These are phyloP conservation scores for Opeltia flavorubescens DNA, from an alignment of 495 filamentous ascomycete genomes.

Conservation along the genomic window DNA sequence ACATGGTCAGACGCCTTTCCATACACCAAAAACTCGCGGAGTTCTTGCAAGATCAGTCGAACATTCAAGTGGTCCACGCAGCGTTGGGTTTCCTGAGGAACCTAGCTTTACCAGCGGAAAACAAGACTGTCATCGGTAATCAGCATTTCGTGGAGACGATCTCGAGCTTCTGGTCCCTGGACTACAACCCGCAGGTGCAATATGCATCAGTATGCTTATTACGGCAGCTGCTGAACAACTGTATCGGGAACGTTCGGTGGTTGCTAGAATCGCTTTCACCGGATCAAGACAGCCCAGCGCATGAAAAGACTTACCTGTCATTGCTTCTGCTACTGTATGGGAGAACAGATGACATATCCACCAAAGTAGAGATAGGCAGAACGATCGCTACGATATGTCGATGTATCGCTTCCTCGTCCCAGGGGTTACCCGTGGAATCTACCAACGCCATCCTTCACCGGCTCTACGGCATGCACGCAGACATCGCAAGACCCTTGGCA, in stretches of 20 bases:
- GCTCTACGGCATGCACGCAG: conserved; percentile 39
- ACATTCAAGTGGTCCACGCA: conserved; percentile 46
- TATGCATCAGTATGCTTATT: conserved; percentile 53
- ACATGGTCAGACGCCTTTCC: conserved; percentile 37
- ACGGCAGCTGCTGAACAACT: conserved; percentile 47
- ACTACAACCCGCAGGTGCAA: conserved; percentile 55
- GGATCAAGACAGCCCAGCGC: conserved; percentile 26
- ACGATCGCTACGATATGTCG: conserved; percentile 50
- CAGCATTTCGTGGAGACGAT: conserved; percentile 38
- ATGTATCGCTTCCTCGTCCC: conserved; percentile 30
- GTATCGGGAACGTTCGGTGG: conserved; percentile 38
- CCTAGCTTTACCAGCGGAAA: conserved; percentile 50
- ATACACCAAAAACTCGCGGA: conserved; percentile 42
- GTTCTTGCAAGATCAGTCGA: conserved; percentile 33
- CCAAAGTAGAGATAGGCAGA: conserved; percentile 60
- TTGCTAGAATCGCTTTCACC: conserved; percentile 31
- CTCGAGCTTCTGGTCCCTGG: conserved; percentile 46
- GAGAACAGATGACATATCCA: conserved; percentile 46
- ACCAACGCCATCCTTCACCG: conserved; percentile 22
- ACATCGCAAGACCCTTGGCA: conserved; percentile 39
- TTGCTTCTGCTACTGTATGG: conserved; percentile 43
- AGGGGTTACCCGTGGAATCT: conserved; percentile 18
- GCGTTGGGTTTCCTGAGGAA: conserved; percentile 64
- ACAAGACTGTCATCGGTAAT: conserved; percentile 43
- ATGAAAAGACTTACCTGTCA: conserved; percentile 40